Evolutionary conservation across 176 grass and related monocot species (phyloP), one percentile per base, ranked within the genome.

Genomic region (Oryza punctata): DNA sequence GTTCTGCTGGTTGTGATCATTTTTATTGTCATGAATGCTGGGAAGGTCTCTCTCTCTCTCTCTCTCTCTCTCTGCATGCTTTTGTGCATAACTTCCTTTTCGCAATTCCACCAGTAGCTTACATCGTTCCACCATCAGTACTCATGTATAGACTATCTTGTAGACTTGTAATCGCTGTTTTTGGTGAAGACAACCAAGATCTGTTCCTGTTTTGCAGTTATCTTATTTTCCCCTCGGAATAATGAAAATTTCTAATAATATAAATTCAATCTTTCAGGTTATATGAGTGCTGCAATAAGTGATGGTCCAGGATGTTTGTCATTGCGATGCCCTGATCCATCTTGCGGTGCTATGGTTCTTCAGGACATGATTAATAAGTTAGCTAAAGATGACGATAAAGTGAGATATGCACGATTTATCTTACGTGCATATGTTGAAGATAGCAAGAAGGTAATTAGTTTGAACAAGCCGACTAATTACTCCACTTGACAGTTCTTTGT

Each of bases 371-470:
- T 99, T 64, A 79, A 96, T 83, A 66, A 88, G 79, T 67, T 99
- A 84, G 87, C 87, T 82, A 82, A 87, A 65, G 74, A 90, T 3
- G 89, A 83, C 13, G 85, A 99, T 73, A 91, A 81, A 69, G 78
- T 85, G 40, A 99, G 92, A 54, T 96, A 89, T 82, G 90, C 87
- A 64, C 82, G 91, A 75, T 99, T 88, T 94, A 24, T 87, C 32
- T 85, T 95, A 6, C 87, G 93, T 74, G 92, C 96, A 73, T 99
- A 94, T 90, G 89, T 99, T 87, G 96, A 99, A 89, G 87, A 90
- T 75, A 90, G 67, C 82, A 96, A 84, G 77, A 94, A 90, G 94
- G 94, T 97, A 94, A 83, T 65, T 21, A 67, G 9, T 9, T 27
- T 60, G 32, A 83, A 78, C n/a, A 72, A 75, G 49, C 54, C 77